Evolutionary conservation across 768 basidiomycete species (phyloP).

Genomic region (Tricholoma matsutake): DNA sequence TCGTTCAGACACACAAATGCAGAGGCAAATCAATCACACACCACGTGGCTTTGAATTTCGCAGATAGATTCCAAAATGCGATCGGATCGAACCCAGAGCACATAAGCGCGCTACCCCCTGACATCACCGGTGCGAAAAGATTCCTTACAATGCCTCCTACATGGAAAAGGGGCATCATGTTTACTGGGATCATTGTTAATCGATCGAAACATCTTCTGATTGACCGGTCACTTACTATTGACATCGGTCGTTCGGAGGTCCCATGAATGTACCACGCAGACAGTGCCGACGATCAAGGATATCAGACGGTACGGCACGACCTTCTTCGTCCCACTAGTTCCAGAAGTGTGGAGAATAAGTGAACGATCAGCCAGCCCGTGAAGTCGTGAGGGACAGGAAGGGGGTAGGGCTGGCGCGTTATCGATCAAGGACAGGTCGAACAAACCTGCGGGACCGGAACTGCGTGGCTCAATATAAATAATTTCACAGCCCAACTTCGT

Average conservation of each 20-base stretch:
- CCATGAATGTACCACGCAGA: conserved; percentile 43
- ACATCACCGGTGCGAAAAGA: conserved; percentile 52
- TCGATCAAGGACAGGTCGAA: conserved; percentile 37
- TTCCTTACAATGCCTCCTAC: conserved; percentile 61
- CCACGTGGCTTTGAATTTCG: conserved; percentile 45
- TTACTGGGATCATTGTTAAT: conserved; percentile 24
- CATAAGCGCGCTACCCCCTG: conserved; percentile 54
- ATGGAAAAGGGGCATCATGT: conserved; percentile 58
- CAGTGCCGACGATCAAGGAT: conserved; percentile 42
- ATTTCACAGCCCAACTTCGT: conserved; percentile 38
- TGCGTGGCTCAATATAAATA: conserved; percentile 31
- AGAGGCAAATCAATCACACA: conserved; percentile 25
- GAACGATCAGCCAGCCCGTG: conserved; percentile 44
- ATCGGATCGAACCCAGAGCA: conserved; percentile 52
- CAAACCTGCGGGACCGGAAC: conserved; percentile 35
- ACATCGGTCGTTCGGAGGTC: conserved; percentile 36
- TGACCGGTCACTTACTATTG: conserved; percentile 35
- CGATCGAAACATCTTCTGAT: background rate
- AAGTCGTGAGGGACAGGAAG: conserved; percentile 23
- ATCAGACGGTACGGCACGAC: conserved; percentile 44
- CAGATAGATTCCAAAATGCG: conserved; percentile 44
- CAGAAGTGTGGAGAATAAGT: conserved; percentile 57
- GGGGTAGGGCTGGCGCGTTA: conserved; percentile 3
- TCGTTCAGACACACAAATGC: conserved; percentile 2
- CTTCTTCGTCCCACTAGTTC: conserved; percentile 56